Conservation (phyloP, 23 red algal genomes). For the Gracilaria vermiculophylla region DNA sequence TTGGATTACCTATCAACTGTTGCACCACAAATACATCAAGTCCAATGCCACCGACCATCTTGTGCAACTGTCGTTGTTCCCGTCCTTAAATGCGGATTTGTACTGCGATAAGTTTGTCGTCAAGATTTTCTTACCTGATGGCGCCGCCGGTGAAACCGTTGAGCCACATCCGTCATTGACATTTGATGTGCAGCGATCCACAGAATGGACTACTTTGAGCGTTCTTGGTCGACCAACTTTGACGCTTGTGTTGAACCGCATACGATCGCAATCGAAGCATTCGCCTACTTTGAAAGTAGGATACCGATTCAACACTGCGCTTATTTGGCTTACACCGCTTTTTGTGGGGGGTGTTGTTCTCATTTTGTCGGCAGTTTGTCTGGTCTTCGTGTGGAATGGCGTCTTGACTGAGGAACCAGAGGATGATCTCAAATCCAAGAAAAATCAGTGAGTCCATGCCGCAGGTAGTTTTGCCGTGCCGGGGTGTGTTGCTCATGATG, state of each 20-base stretch:
- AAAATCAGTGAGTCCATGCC: not conserved
- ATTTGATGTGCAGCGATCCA: not conserved
- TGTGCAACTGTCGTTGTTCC: slow-evolving; percentile 24
- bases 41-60: slow-evolving; percentile 25
- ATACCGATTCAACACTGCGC: slow-evolving; percentile 24
- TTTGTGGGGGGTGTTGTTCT: not conserved
- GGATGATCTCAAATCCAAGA: not conserved
- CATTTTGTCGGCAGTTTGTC: not conserved
- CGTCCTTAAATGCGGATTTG: slow-evolving; percentile 31
- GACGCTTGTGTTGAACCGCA: not conserved
- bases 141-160: not conserved
- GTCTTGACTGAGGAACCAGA: not conserved
- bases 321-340: slow-evolving; percentile 20
- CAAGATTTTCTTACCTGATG: slow-evolving; percentile 35
- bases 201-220: slow-evolving; percentile 41
- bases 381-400: slow-evolving; percentile 22
- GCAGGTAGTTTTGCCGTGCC: no score
- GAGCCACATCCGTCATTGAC: slow-evolving; percentile 32
- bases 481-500: no score
- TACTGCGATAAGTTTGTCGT: slow-evolving; percentile 15
- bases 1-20: slow-evolving; percentile 73
- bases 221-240: slow-evolving; percentile 39
- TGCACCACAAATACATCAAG: not conserved
- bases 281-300: not conserved
- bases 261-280: slow-evolving; percentile 56